Evolutionary conservation across 257 asterid species (phyloP), one percentile per base, ranked within the genome.

Genomic region (Plectranthus barbatus): DNA sequence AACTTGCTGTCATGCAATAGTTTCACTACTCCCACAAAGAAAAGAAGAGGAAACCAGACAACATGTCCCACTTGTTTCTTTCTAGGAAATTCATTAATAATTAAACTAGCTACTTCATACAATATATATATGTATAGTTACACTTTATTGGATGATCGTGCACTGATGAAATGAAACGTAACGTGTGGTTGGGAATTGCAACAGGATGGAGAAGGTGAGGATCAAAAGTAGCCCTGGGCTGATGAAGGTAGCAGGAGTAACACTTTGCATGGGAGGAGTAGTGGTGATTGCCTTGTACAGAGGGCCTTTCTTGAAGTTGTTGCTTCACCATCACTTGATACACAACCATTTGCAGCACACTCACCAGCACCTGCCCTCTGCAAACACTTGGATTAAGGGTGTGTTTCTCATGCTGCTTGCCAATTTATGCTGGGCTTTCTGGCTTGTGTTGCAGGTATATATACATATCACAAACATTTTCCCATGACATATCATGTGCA

Each of bases 371-470:
- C 52, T 65, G 56, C 69, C 88, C 46, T 73, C 93, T n/a, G 23
- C 69, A 57, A 53, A 37, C 3, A 68, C 80, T 20, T 89, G 96
- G 96, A 62, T 75, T n/a, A 84, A 84, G 72, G 95, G 95, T 53
- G 96, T 89, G 7, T 79, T 84, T 57, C 81, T 86, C 50, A 72
- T 89, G 93, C 80, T 89, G 11, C 77, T 86, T 3, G 53, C 91
- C 54, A 84, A 82, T 48, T 4, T 75, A 11, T 74, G 71, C 8
- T 86, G 95, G 96, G 86, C 88, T 26, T 51, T 73, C 2, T 89
- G 95, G 95, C 92, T 86, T n/a, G 85, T 88, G 1, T 63, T 79
- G 17, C 96, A 88, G 96, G 96, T 85, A n/a, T n/a, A n/a, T n/a
- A n/a, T n/a, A n/a, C n/a, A n/a, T n/a, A n/a, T n/a, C n/a, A n/a